These are phyloP conservation scores for Poteriospumella lacustris DNA, from an alignment of 108 stramenopile species.

Conservation along the genomic window DNA sequence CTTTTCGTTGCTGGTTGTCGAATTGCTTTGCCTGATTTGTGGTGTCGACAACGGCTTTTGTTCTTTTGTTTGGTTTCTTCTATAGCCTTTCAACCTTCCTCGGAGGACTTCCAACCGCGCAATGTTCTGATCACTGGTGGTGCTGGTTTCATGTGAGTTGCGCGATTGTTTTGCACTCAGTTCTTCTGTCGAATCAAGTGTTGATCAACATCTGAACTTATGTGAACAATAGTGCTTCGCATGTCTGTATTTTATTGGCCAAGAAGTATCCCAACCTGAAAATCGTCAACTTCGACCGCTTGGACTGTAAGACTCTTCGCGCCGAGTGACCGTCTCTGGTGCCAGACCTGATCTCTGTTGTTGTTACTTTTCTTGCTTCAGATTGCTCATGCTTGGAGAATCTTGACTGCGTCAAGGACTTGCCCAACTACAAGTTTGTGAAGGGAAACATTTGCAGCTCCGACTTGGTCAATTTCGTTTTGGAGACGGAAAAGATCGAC, in stretches of 20 bases:
- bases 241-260: constrained; percentile 82
- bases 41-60: too few species aligned
- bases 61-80: background rate
- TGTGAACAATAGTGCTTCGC: constrained; percentile 68
- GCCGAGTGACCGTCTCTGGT: background rate
- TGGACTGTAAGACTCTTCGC: constrained; percentile 61
- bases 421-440: constrained; percentile 89
- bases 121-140: constrained; percentile 92
- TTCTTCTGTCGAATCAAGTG: too few species aligned
- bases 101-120: constrained; percentile 50
- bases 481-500: constrained; percentile 85
- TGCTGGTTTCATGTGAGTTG: constrained; percentile 63
- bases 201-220: background rate
- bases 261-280: constrained; percentile 95
- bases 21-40: too few species aligned
- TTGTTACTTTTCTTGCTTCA: background rate
- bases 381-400: constrained; percentile 92
- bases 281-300: constrained; percentile 84
- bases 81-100: background rate
- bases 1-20: too few species aligned
- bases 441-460: constrained; percentile 90
- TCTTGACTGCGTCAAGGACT: constrained; percentile 57
- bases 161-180: background rate
- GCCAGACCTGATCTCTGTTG: background rate
- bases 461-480: constrained; percentile 86